phyloP scores from a whole-genome alignment of 805 yeast genomes.

The Saccharomycopsis babjevae region DNA sequence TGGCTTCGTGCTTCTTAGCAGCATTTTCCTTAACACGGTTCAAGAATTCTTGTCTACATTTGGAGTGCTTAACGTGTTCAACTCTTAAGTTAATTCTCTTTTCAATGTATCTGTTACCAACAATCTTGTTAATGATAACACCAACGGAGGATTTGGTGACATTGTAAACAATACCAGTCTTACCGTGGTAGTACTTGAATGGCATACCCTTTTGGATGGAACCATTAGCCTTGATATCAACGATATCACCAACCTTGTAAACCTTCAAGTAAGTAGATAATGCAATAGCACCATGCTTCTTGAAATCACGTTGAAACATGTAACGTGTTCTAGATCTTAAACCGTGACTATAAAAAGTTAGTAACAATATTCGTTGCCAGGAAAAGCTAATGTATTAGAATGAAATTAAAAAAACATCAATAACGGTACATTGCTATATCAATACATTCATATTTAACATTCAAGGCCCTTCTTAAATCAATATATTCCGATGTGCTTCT shows the following conservation, averaged over 20 bases:
- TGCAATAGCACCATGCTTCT: conserved; percentile 85
- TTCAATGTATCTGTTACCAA: conserved; percentile 97
- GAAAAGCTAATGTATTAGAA: background rate
- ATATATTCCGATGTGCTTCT: too few species aligned
- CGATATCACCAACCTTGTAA: conserved; percentile 99
- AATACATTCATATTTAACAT: background rate
- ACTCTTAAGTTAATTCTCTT: conserved; percentile 97
- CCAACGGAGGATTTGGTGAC: conserved; percentile 98
- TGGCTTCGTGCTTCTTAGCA: conserved; percentile 87
- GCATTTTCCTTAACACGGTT: conserved; percentile 97
- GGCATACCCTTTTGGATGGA: conserved; percentile 99
- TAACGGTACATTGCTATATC: background rate
- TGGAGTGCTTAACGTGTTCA: conserved; percentile 99
- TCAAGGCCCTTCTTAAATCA: background rate
- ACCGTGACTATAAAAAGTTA: conserved; percentile 62
- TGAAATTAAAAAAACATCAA: too few species aligned
- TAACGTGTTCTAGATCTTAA: conserved; percentile 99
- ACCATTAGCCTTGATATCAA: conserved; percentile 99
- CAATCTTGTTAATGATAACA: conserved; percentile 96
- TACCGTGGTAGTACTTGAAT: conserved; percentile 99
- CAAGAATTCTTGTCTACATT: conserved; percentile 98
- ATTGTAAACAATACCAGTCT: conserved; percentile 98
- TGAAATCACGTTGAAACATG: conserved; percentile 99
- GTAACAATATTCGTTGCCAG: conserved; percentile 3
- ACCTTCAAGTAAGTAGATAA: conserved; percentile 94